A percentile compares a stretch with the other conserved stretches of the same genome.
phyloP scores from a whole-genome alignment of 495 filamentous ascomycete genomes.

The Friedmanniomyces simplex region DNA sequence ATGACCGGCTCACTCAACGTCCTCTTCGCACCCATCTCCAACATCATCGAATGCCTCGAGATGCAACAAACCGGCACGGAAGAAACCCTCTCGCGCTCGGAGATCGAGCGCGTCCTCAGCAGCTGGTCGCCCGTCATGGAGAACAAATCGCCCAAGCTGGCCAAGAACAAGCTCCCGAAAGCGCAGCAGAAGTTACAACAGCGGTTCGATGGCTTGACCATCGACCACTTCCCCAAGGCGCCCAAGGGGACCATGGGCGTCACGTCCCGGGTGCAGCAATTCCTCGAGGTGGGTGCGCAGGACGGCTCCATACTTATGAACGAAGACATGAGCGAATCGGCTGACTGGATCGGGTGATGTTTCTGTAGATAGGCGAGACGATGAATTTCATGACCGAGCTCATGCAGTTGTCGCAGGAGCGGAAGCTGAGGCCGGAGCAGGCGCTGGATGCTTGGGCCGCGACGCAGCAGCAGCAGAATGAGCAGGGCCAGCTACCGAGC shows the following conservation, averaged over 20 bases:
- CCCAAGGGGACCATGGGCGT: slow-evolving; percentile 23
- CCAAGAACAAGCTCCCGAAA: slow-evolving; percentile 26
- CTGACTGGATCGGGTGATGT: slow-evolving; percentile 3
- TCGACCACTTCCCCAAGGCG: slow-evolving; percentile 24
- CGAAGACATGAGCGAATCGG: neutral
- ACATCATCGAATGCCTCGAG: slow-evolving; percentile 25
- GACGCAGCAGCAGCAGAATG: slow-evolving; percentile 21
- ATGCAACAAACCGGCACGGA: slow-evolving; percentile 23
- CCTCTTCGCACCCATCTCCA: slow-evolving; percentile 16
- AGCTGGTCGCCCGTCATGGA: slow-evolving; percentile 23
- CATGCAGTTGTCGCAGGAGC: slow-evolving; percentile 29
- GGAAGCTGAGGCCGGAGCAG: slow-evolving; percentile 11
- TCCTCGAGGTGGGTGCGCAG: slow-evolving; percentile 28
- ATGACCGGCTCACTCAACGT: slow-evolving; percentile 7
- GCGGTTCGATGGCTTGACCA: slow-evolving; percentile 16
- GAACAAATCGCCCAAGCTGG: slow-evolving; percentile 33
- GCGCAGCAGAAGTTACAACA: slow-evolving; percentile 22
- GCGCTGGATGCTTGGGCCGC: slow-evolving; percentile 4
- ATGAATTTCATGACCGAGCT: slow-evolving; percentile 31
- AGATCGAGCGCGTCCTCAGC: slow-evolving; percentile 25
- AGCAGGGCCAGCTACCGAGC: slow-evolving; percentile 3
- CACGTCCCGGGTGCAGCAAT: slow-evolving; percentile 24
- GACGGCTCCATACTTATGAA: neutral
- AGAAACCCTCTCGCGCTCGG: slow-evolving; percentile 28
- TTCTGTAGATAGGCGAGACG: slow-evolving; percentile 31